Evolutionary conservation across 192 early-diverging fungal genomes (phyloP).

Genomic region (Coemansia sp.): DNA sequence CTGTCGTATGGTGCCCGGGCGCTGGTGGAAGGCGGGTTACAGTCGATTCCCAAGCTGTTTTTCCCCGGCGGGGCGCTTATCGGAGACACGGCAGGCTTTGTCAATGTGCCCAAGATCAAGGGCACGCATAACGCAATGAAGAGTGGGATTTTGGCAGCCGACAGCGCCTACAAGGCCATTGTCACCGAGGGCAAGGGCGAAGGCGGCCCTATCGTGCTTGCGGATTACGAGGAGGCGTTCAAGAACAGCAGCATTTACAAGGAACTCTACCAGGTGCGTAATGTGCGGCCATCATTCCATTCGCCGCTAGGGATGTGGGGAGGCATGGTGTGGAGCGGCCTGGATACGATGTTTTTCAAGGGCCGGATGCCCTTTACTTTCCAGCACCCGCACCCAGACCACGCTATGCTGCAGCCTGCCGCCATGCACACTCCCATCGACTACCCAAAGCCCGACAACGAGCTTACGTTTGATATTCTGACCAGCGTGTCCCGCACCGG

Average conservation of each 20-base stretch:
- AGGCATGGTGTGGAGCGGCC: slow-evolving; percentile 80
- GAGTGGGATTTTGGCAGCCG: slow-evolving; percentile 94
- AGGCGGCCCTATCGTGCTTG: slow-evolving; percentile 65
- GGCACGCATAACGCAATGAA: slow-evolving; percentile 99
- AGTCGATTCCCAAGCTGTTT: slow-evolving; percentile 91
- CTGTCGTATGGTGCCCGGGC: slow-evolving; percentile 94
- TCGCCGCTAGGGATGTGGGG: slow-evolving; percentile 80
- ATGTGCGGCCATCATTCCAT: slow-evolving; percentile 92
- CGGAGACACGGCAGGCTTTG: slow-evolving; percentile 92
- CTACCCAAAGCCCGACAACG: slow-evolving; percentile 96
- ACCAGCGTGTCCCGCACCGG: slow-evolving; percentile 89
- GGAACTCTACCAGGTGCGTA: slow-evolving; percentile 89
- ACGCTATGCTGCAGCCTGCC: slow-evolving; percentile 71
- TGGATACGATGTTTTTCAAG: slow-evolving; percentile 86
- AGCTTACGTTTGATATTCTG: slow-evolving; percentile 92
- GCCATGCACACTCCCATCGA: slow-evolving; percentile 77
- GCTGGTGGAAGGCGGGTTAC: slow-evolving; percentile 93
- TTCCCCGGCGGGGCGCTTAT: slow-evolving; percentile 96
- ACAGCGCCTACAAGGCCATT: slow-evolving; percentile 78
- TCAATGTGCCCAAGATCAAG: slow-evolving; percentile 99
- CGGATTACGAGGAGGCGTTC: slow-evolving; percentile 76
- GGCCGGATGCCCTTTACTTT: slow-evolving; percentile 94
- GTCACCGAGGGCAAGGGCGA: slow-evolving; percentile 34
- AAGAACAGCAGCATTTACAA: slow-evolving; percentile 86
- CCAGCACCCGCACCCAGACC: slow-evolving; percentile 80